Base-by-base conservation (phyloP, 2,329 filamentous ascomycete species). In the Penicillium sp. region DNA sequence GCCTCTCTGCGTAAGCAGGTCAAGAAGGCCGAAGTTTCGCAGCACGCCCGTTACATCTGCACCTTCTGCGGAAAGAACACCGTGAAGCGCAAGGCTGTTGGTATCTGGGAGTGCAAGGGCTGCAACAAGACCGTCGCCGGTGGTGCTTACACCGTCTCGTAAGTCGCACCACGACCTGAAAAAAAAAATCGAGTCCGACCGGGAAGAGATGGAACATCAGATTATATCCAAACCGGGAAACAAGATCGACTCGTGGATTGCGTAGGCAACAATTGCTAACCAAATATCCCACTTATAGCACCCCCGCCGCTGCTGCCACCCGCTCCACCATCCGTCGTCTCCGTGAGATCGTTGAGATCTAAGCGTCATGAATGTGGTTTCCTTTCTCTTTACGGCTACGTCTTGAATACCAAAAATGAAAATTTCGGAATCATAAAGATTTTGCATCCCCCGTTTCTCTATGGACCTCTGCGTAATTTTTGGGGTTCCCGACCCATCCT, bases 11-110 rank as follows among this genome's bases (percentile, higher is more conserved):
- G 93, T 85, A 98, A 98, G 89, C 93, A 93, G 82, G 90, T 95
- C 80, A 98, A 98, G 92, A 97, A 97, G 91, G 97, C 97, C 90
- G 95, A 98, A 90, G 91, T 98, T 82, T 91, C 92, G 77, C 95
- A 98, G 84, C 95, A 99, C 87, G 92, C 93, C 85, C 90, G 90
- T 82, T 98, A 97, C 82, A 89, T 89, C 79, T 98, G 94, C 89
- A 94, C 93, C 71, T 99, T 98, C 91, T 97, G 93, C 88, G 94
- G 94, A 79, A 98, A 98, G 90, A 89, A 88, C 80, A 91, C 89
- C 75, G 93, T 97, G 79, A 93, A 93, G 86, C 89, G 94, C 78
- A 86, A 92, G 79, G 89, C 92, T 68, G 91, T 94, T 75, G 93
- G 93, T 76, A 97, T 97, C 87, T 97, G 94, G 94, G 87, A 94